Conservation (phyloP, 257 asterid genomes). For the Verbascum thapsus region DNA sequence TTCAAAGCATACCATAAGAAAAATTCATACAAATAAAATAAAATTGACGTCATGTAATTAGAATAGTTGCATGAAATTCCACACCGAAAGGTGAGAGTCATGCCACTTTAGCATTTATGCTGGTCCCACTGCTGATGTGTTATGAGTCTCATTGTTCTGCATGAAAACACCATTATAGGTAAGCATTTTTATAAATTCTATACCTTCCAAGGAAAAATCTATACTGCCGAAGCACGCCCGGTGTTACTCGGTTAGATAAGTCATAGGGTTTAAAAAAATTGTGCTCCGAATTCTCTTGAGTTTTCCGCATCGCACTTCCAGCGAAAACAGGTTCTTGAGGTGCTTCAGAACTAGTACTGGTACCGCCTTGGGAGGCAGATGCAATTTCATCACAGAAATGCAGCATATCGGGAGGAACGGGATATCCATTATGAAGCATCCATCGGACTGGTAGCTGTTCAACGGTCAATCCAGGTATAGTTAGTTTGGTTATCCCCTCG, state of each 20-base stretch:
- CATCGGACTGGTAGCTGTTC: slow-evolving; percentile 92
- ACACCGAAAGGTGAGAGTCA: too few species aligned
- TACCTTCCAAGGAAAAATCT: slow-evolving; percentile 95
- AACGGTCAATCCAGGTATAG: slow-evolving; percentile 50
- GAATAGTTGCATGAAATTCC: not conserved
- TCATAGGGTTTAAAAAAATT: slow-evolving; percentile 47
- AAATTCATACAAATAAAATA: slow-evolving; percentile 21
- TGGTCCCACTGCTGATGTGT: too few species aligned
- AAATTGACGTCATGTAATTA: not conserved
- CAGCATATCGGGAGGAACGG: slow-evolving; percentile 96
- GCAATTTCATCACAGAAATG: slow-evolving; percentile 72
- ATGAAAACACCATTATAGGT: not conserved
- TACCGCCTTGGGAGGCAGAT: slow-evolving; percentile 59
- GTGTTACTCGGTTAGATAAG: slow-evolving; percentile 66
- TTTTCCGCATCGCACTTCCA: slow-evolving; percentile 42
- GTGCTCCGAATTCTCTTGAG: slow-evolving; percentile 44
- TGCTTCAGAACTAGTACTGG: slow-evolving; percentile 27
- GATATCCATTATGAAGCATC: slow-evolving; percentile 98
- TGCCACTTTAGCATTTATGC: too few species aligned
- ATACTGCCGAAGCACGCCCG: slow-evolving; percentile 67
- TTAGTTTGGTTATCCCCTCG: slow-evolving; percentile 80
- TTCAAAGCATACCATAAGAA: slow-evolving; percentile 20
- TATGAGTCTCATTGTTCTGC: too few species aligned
- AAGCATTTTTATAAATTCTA: slow-evolving; percentile 12
- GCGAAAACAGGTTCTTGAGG: slow-evolving; percentile 42